Percentiles rank a stretch among this genome's conserved stretches.
phyloP scores from a whole-genome alignment of 2,329 filamentous ascomycete species.

The Botrytis galanthina region DNA sequence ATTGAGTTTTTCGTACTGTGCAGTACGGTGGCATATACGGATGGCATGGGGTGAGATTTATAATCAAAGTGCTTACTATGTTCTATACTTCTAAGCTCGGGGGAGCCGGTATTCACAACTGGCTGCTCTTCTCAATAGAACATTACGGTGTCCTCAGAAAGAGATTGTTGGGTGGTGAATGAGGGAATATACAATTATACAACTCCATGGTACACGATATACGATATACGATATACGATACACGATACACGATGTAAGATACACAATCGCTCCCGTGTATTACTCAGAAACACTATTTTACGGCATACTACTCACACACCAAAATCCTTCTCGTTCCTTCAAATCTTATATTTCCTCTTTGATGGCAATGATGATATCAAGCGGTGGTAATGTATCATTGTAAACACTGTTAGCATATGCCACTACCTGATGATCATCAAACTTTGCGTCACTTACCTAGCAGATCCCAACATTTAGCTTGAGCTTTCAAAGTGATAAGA shows the following conservation, averaged over 20 bases:
- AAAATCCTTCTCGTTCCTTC: constrained; percentile 19
- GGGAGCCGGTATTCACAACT: neutral
- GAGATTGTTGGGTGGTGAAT: neutral
- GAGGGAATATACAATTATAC: neutral
- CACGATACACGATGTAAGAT: neutral
- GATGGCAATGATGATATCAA: neutral
- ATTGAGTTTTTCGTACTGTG: neutral
- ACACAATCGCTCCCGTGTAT: constrained; percentile 11
- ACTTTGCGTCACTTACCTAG: neutral
- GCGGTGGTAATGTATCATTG: neutral
- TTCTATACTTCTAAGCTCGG: neutral
- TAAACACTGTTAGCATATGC: neutral
- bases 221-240: neutral
- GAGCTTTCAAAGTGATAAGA: neutral
- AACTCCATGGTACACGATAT: neutral
- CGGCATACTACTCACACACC: neutral
- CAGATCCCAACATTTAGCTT: neutral
- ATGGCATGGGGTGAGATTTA: neutral
- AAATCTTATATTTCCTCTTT: neutral
- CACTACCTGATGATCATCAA: constrained; percentile 1
- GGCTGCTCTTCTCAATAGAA: neutral
- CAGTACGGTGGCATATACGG: neutral
- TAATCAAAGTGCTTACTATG: neutral
- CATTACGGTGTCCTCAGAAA: neutral
- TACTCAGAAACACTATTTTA: neutral